A percentile compares a stretch with the other conserved stretches of the same genome.
Evolutionary conservation across 345 rosid genomes (phyloP).

Genomic region (Sisymbrium irio): DNA sequence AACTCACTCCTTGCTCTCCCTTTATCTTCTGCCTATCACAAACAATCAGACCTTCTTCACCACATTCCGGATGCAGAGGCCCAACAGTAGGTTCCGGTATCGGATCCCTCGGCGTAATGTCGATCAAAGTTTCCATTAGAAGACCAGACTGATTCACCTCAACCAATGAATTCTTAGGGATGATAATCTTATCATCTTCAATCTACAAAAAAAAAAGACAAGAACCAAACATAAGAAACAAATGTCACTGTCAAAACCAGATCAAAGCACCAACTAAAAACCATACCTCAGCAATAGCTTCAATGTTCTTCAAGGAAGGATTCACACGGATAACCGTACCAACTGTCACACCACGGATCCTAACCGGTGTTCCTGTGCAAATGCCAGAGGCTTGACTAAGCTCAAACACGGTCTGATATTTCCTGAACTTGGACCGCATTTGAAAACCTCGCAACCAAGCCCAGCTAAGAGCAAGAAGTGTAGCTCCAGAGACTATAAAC

Average conservation of each 20-base stretch:
- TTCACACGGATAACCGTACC: conserved; percentile 85
- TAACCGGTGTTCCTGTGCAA: conserved; percentile 86
- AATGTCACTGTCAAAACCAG: background rate
- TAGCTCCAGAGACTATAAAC: conserved; percentile 86
- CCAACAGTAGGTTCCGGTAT: conserved; percentile 79
- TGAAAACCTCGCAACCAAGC: conserved; percentile 93
- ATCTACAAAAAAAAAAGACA: conserved; percentile 44
- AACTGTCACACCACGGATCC: conserved; percentile 95
- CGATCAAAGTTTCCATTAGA: conserved; percentile 92
- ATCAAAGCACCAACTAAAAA: background rate
- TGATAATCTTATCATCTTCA: conserved; percentile 91
- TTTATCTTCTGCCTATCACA: conserved; percentile 89
- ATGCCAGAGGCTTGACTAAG: conserved; percentile 85
- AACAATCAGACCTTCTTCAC: conserved; percentile 77
- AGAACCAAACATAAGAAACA: background rate
- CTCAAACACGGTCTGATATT: conserved; percentile 79
- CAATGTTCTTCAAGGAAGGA: conserved; percentile 86
- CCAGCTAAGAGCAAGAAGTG: conserved; percentile 76
- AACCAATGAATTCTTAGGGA: conserved; percentile 80
- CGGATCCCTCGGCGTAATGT: conserved; percentile 84
- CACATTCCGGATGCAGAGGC: conserved; percentile 76
- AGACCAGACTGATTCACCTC: conserved; percentile 99
- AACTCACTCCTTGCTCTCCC: conserved; percentile 88
- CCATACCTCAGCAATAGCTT: conserved; percentile 89
- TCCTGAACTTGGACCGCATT: conserved; percentile 75